A percentile compares a stretch with the other conserved stretches of the same genome.
phyloP scores from a whole-genome alignment of 176 grass and related monocot genomes.

The Phoenix roebelenii region DNA sequence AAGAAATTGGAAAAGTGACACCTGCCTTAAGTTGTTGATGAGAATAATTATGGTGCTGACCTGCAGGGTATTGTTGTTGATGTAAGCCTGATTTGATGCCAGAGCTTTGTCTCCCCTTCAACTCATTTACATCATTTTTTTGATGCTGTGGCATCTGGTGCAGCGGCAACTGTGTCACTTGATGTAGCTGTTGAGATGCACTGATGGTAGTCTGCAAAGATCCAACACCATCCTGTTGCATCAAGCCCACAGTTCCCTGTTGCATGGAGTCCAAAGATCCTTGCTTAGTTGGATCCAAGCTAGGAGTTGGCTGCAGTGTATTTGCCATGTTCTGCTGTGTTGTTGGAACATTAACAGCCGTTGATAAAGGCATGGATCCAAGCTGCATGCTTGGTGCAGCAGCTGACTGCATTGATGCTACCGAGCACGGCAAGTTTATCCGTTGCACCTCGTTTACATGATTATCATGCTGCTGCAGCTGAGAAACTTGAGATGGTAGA shows the following conservation, averaged over 20 bases:
- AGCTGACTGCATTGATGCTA: constrained; percentile 39
- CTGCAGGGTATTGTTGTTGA: constrained; percentile 39
- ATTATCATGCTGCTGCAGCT: constrained; percentile 48
- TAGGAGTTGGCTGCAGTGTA: constrained; percentile 38
- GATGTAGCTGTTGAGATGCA: constrained; percentile 24
- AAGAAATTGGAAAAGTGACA: not conserved
- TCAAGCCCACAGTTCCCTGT: not conserved
- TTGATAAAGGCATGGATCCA: constrained; percentile 40
- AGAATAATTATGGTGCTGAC: not conserved
- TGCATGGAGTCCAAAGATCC: constrained; percentile 34
- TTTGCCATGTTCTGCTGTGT: constrained; percentile 57
- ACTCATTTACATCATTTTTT: constrained; percentile 46
- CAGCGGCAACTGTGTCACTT: not conserved
- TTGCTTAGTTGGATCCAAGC: constrained; percentile 40
- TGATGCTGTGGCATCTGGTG: constrained; percentile 31
- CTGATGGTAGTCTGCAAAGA: constrained; percentile 10
- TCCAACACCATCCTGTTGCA: not conserved
- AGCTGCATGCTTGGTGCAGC: constrained; percentile 37
- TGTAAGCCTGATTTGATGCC: constrained; percentile 68
- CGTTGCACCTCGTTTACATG: constrained; percentile 51
- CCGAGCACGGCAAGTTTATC: constrained; percentile 33
- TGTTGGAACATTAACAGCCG: constrained; percentile 46
- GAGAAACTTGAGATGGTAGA: constrained; percentile 33
- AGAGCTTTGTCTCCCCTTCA: constrained; percentile 66
- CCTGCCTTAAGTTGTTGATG: not conserved